Conservation (phyloP, 257 asterid species). For the Solanum habrochaites region DNA sequence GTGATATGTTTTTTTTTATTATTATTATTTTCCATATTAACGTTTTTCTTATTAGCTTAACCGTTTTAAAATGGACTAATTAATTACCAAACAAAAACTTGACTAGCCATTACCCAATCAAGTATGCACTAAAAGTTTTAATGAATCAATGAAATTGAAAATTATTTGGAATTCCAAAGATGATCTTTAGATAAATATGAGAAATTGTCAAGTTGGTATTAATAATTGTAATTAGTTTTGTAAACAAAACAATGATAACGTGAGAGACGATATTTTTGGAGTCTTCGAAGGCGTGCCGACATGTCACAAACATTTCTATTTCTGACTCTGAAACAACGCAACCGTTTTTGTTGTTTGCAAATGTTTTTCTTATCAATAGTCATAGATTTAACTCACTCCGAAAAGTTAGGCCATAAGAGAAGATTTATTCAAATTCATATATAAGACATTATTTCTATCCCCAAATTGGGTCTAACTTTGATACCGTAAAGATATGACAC, state of each 20-base stretch:
- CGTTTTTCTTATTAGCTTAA: neutral
- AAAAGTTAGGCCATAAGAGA: too few species aligned
- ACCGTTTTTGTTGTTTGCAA: neutral
- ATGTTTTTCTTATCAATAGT: neutral
- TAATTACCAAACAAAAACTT: neutral
- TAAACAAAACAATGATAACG: neutral
- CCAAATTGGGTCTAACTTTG: too few species aligned
- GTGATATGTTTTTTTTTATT: neutral
- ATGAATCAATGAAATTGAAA: neutral
- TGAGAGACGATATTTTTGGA: neutral
- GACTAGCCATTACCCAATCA: neutral
- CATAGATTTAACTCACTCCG: fast-evolving
- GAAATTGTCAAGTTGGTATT: neutral
- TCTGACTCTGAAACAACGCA: neutral
- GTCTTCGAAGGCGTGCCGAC: neutral
- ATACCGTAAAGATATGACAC: too few species aligned
- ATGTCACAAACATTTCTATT: neutral
- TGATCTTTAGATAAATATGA: neutral
- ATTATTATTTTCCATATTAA: neutral
- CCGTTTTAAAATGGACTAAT: neutral
- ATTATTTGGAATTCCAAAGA: neutral
- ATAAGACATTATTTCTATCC: fast-evolving
- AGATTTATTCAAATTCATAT: too few species aligned
- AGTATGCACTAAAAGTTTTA: neutral
- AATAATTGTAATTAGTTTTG: neutral